phyloP scores from a whole-genome alignment of 306 rosid species.

The Echinosophora koreensis region DNA sequence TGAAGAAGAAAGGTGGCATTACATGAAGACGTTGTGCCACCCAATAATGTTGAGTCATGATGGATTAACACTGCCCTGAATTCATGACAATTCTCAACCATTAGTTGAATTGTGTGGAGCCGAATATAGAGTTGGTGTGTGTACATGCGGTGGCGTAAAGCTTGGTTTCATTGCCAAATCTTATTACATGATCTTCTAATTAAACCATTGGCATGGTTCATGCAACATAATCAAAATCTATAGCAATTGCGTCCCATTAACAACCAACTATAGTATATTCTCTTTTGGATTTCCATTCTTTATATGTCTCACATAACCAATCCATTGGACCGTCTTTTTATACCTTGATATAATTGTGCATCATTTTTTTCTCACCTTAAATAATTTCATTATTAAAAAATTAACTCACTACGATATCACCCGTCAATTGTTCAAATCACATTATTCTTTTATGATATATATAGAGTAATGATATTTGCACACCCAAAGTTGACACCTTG shows the following conservation, averaged over 20 bases:
- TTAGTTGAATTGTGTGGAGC: conserved; percentile 40
- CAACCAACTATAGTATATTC: neutral
- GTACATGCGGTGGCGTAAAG: neutral
- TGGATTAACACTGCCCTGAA: conserved; percentile 18
- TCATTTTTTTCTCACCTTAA: too few species aligned
- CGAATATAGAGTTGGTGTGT: conserved; percentile 51
- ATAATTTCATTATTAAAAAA: too few species aligned
- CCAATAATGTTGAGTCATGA: conserved; percentile 34
- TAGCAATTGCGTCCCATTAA: neutral
- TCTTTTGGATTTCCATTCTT: too few species aligned
- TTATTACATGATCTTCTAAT: neutral
- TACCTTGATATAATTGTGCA: too few species aligned
- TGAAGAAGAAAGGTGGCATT: neutral
- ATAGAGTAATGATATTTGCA: too few species aligned
- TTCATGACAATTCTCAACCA: conserved; percentile 45
- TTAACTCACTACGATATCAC: too few species aligned
- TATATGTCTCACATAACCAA: too few species aligned
- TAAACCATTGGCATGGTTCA: conserved; percentile 17
- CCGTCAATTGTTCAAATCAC: too few species aligned
- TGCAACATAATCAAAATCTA: conserved; percentile 5
- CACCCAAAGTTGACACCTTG: too few species aligned
- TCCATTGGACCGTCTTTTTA: too few species aligned
- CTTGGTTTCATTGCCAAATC: neutral
- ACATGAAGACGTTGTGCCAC: conserved; percentile 19
- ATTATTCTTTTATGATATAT: too few species aligned